Base-by-base conservation (phyloP, 345 rosid species). In the Microthlaspi erraticum region DNA sequence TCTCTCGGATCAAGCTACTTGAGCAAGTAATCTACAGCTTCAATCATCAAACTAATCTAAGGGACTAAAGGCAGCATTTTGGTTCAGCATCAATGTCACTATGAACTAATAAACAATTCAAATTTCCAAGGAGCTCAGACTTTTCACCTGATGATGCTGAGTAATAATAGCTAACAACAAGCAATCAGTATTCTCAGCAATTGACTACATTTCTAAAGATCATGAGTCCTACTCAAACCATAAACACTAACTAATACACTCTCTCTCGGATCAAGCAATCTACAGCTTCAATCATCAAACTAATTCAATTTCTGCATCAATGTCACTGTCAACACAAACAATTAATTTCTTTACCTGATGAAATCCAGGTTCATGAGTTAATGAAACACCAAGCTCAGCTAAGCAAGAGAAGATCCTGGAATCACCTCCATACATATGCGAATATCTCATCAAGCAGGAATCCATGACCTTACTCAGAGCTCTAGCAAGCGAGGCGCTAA, bases 281-380 rank as follows among this genome's bases (percentile, higher is more conserved):
- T 37, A 37, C 26, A 23, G 10, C 20, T 46, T 17, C 23, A 52
- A 12, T 26, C 10, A 51, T 26, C 17, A 31, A 52, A 7, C 20
- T 54, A 54, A 32, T 31, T 38, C 33, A 31, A 4, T 31, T 31
- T 31, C 38, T n/a, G 18, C 39, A 32, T 31, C 59, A n/a, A n/a
- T n/a, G n/a, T n/a, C n/a, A n/a, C n/a, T n/a, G n/a, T n/a, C n/a
- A n/a, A n/a, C n/a, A n/a, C n/a, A n/a, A n/a, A n/a, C 32, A 8
- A 8, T 39, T 54, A 39, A 54, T 16, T 51, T 17, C 32, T 32
- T 57, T 68, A 91, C 95, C 97, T 88, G 93, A 81, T 91, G 97
- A 64, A 91, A 91, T 3, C 95, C 93, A 20, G 87, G 84, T 71
- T 88, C 93, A 54, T 77, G 96, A 53, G 88, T 88, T 69, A 91